Conservation (phyloP, 441 rosid species). For the Croton laevigatus region DNA sequence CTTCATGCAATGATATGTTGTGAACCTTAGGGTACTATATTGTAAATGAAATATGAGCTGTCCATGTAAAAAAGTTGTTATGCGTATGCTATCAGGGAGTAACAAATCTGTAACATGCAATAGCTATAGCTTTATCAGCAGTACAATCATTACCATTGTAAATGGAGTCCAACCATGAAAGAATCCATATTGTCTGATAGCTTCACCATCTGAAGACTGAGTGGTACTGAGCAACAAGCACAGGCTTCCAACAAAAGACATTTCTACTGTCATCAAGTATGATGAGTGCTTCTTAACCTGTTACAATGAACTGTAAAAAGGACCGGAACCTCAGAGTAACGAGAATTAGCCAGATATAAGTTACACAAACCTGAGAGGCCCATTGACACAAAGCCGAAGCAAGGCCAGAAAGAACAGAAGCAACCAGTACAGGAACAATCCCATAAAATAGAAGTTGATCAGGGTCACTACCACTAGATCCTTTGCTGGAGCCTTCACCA, state of each 20-base stretch:
- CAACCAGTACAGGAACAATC: conserved; percentile 85
- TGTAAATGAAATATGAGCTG: too few relatives aligned
- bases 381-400: conserved; percentile 97
- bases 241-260: conserved; percentile 92
- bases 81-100: too few relatives aligned
- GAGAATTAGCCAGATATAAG: neutral
- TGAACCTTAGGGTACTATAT: too few relatives aligned
- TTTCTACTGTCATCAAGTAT: conserved; percentile 94
- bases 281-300: conserved; percentile 96
- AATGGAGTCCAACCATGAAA: conserved; percentile 96
- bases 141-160: conserved; percentile 55
- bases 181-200: conserved; percentile 71
- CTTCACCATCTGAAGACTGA: conserved; percentile 96
- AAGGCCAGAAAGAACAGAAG: conserved; percentile 95
- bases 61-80: too few relatives aligned
- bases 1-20: too few relatives aligned
- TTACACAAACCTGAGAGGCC: conserved; percentile 87
- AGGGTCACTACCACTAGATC: conserved; percentile 43
- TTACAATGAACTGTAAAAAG: conserved; percentile 14
- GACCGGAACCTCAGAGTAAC: conserved; percentile 3
- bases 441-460: conserved; percentile 80
- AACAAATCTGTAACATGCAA: too few relatives aligned
- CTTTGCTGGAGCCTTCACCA: conserved; percentile 91
- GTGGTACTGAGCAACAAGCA: conserved; percentile 76
- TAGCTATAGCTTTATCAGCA: neutral